Percentiles rank a stretch among this genome's conserved stretches.
phyloP scores from a whole-genome alignment of 1,139 yeast genomes.

The Sporopachydermia cereana region DNA sequence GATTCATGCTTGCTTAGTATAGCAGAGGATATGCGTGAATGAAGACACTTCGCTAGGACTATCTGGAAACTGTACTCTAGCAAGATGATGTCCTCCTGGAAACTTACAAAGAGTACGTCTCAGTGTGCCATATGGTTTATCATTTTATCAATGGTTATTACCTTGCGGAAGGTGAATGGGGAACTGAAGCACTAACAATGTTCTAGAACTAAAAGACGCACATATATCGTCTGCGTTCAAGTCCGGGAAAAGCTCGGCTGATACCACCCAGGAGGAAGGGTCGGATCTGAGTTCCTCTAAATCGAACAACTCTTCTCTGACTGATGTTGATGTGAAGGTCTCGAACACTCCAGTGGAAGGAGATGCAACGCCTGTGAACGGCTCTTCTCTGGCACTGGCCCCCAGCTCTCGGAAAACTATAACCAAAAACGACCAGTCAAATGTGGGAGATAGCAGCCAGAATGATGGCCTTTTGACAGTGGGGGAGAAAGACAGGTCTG shows the following conservation, averaged over 20 bases:
- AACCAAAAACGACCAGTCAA: background rate
- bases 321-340: background rate
- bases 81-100: slow-evolving; percentile 22
- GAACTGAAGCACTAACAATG: background rate
- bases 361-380: background rate
- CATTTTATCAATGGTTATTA: too few relatives aligned
- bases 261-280: background rate
- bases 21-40: too few relatives aligned
- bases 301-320: background rate
- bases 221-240: slow-evolving; percentile 22
- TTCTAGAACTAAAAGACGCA: slow-evolving; percentile 26
- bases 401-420: slow-evolving; percentile 1
- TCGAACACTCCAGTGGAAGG: background rate
- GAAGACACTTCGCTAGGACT: too few relatives aligned
- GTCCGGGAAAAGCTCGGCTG: background rate
- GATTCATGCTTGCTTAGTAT: too few relatives aligned
- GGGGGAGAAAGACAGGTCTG: background rate
- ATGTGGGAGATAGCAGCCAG: background rate
- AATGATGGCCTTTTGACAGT: background rate
- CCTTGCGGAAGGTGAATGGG: too few relatives aligned
- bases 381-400: too few relatives aligned
- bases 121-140: too few relatives aligned
- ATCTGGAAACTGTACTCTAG: too few relatives aligned
- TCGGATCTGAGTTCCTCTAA: background rate
- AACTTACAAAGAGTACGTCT: slow-evolving; percentile 25